Conservation (phyloP, 2,329 filamentous ascomycete genomes). For the Rhynchosporium secalis region DNA sequence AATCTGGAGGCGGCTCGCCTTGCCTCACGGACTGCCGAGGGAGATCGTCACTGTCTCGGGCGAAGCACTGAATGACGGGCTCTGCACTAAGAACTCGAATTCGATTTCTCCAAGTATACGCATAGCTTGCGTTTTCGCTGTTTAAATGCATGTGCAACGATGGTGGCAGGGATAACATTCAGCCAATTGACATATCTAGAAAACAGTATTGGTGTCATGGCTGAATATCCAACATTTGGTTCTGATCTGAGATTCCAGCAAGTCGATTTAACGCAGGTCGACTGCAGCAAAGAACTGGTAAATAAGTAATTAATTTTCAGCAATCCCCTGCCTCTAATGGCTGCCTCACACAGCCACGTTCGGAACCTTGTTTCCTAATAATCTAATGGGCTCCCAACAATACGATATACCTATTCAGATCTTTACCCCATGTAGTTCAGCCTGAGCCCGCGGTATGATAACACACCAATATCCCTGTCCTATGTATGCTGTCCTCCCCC, state of each 20-base stretch:
- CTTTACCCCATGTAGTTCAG: background rate
- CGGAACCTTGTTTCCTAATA: background rate
- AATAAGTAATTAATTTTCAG: background rate
- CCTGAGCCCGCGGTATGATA: conserved; percentile 4
- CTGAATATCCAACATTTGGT: background rate
- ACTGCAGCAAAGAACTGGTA: background rate
- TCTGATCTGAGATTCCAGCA: background rate
- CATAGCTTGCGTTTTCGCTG: background rate
- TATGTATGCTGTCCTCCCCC: background rate
- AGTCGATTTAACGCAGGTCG: background rate
- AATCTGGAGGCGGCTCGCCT: background rate
- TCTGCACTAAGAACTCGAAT: conserved; percentile 17
- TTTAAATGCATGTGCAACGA: conserved; percentile 25
- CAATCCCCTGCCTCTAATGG: background rate
- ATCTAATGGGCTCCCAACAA: background rate
- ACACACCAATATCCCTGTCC: background rate
- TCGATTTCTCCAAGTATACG: conserved; percentile 1
- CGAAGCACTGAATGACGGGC: background rate
- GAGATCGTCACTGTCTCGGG: conserved; percentile 27
- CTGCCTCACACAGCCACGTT: background rate
- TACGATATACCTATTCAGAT: background rate
- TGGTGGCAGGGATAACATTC: conserved; percentile 20
- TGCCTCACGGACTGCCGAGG: conserved; percentile 13
- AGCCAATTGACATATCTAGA: conserved; percentile 16
- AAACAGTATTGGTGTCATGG: background rate